A percentile compares a stretch with the other conserved stretches of the same genome.
Evolutionary conservation across 2,329 filamentous ascomycete species (phyloP).

Genomic region (Cladophialophora bantiana): DNA sequence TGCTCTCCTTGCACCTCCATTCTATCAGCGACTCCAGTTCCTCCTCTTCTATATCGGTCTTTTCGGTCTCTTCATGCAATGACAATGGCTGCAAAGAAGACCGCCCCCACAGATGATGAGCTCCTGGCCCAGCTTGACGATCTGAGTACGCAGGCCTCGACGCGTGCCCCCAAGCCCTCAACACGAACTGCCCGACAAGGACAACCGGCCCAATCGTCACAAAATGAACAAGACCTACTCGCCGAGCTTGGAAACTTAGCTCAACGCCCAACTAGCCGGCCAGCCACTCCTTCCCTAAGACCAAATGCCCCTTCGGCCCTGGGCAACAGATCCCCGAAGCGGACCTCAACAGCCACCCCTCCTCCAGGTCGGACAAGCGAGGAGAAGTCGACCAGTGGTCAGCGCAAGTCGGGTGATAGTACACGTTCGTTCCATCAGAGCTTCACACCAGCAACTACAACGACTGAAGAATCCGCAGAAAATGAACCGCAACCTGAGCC

Average conservation of each 20-base stretch:
- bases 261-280: constrained; percentile 72
- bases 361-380: constrained; percentile 66
- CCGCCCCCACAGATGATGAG: constrained; percentile 54
- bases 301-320: constrained; percentile 59
- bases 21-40: background rate
- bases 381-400: constrained; percentile 61
- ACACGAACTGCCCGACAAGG: constrained; percentile 36
- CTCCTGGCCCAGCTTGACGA: constrained; percentile 59
- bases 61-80: constrained; percentile 14
- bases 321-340: constrained; percentile 60
- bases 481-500: constrained; percentile 62
- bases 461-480: constrained; percentile 53
- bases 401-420: constrained; percentile 80
- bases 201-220: constrained; percentile 39
- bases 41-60: background rate
- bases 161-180: constrained; percentile 45
- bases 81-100: constrained; percentile 43
- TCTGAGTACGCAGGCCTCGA: constrained; percentile 49
- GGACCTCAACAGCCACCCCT: constrained; percentile 58
- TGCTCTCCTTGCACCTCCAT: background rate
- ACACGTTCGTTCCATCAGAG: constrained; percentile 73
- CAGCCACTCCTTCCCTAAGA: constrained; percentile 77
- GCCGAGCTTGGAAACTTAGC: constrained; percentile 86
- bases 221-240: constrained; percentile 74
- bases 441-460: constrained; percentile 72